Conservation (phyloP, 2,329 filamentous ascomycete genomes). For the Xylariaceae sp. region DNA sequence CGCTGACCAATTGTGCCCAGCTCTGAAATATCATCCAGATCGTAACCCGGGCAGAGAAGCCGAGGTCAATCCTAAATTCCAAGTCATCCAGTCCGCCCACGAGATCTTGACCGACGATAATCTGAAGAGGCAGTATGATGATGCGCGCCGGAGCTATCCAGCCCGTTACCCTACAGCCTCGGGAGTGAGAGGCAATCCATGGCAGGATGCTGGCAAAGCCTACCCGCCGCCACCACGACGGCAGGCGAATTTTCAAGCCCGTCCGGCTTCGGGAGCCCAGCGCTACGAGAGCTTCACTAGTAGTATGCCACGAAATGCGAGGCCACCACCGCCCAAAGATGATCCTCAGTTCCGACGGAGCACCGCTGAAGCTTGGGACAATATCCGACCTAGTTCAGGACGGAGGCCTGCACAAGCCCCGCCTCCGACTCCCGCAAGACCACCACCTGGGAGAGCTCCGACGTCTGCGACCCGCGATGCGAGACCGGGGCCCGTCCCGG, state of each 20-base stretch:
- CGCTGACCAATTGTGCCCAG: constrained; percentile 50
- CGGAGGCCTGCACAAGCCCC: constrained; percentile 31
- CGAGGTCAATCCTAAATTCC: constrained; percentile 82
- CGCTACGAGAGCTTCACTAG: constrained; percentile 46
- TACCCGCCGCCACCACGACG: constrained; percentile 57
- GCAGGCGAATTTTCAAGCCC: constrained; percentile 28
- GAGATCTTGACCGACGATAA: constrained; percentile 68
- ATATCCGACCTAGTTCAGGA: constrained; percentile 38
- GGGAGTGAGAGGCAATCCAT: constrained; percentile 64
- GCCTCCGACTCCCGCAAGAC: constrained; percentile 35
- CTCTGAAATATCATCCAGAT: constrained; percentile 86
- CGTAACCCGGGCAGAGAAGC: constrained; percentile 83
- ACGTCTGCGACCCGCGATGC: constrained; percentile 37
- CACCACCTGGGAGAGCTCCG: constrained; percentile 35
- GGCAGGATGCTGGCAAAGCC: constrained; percentile 54
- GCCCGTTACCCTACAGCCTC: constrained; percentile 55
- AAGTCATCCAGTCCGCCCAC: constrained; percentile 84
- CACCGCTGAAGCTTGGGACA: constrained; percentile 46
- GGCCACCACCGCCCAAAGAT: constrained; percentile 29
- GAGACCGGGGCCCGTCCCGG: constrained; percentile 39
- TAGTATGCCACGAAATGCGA: constrained; percentile 29
- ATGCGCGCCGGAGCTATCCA: constrained; percentile 46
- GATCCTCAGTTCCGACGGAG: constrained; percentile 36
- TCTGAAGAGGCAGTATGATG: constrained; percentile 60
- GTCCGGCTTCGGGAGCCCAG: constrained; percentile 48